Percentiles rank a stretch among this genome's conserved stretches.
Evolutionary conservation across 2,329 filamentous ascomycete species (phyloP).

Genomic region (Penicillium sp.): DNA sequence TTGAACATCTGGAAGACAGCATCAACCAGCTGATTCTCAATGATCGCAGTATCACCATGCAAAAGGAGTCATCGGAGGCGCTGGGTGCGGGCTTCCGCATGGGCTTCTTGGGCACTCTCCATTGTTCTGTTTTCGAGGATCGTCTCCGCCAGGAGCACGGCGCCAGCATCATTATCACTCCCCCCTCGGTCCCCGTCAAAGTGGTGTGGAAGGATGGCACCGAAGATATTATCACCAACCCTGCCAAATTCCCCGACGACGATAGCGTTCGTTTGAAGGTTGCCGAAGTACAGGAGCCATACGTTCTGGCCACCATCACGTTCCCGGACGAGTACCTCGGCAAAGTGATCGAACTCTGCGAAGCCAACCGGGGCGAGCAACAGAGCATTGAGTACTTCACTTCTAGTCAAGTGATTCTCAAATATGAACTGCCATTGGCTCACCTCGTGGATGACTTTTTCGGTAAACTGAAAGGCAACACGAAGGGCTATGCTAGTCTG

Average conservation of each 20-base stretch:
- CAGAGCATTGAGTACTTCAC: conserved; percentile 87
- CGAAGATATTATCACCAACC: conserved; percentile 75
- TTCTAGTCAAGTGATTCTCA: conserved; percentile 84
- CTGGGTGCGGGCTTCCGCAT: conserved; percentile 89
- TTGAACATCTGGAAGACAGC: conserved; percentile 81
- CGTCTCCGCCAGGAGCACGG: conserved; percentile 90
- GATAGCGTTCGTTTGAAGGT: conserved; percentile 52
- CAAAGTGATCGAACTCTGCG: conserved; percentile 90
- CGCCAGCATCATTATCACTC: conserved; percentile 91
- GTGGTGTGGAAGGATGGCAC: conserved; percentile 71
- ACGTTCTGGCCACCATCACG: conserved; percentile 77
- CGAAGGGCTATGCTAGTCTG: conserved; percentile 90
- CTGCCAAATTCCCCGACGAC: conserved; percentile 78
- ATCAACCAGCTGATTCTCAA: conserved; percentile 92
- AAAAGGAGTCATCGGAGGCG: conserved; percentile 91
- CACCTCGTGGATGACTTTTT: conserved; percentile 96
- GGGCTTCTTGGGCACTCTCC: conserved; percentile 90
- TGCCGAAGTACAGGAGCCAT: conserved; percentile 63
- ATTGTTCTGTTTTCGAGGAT: conserved; percentile 99
- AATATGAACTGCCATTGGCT: conserved; percentile 81
- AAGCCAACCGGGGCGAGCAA: conserved; percentile 81
- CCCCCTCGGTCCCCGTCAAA: conserved; percentile 89
- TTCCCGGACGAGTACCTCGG: conserved; percentile 91
- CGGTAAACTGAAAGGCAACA: conserved; percentile 86
- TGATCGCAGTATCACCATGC: conserved; percentile 86